A percentile compares a stretch with the other conserved stretches of the same genome.
These are phyloP conservation scores for Penicillium sp. DNA, from an alignment of 2,329 filamentous ascomycete species.

Conservation along the genomic window DNA sequence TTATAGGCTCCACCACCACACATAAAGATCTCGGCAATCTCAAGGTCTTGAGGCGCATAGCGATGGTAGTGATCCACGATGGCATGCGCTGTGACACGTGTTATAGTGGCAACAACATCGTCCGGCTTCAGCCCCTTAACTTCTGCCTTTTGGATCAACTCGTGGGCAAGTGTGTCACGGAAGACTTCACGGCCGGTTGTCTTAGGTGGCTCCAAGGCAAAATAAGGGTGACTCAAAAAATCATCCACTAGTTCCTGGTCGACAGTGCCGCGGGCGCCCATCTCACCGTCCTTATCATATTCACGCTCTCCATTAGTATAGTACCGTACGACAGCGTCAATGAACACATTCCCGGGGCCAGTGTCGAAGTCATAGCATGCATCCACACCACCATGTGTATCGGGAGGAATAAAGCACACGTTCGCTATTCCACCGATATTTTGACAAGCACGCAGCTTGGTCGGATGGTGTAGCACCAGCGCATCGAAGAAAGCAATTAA, in stretches of 20 bases:
- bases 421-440: slow-evolving; percentile 64
- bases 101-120: slow-evolving; percentile 60
- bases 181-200: slow-evolving; percentile 64
- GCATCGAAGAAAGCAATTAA: slow-evolving; percentile 61
- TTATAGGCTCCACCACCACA: slow-evolving; percentile 62
- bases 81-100: slow-evolving; percentile 60
- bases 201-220: slow-evolving; percentile 54
- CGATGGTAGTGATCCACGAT: slow-evolving; percentile 46
- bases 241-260: slow-evolving; percentile 55
- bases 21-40: slow-evolving; percentile 61
- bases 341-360: slow-evolving; percentile 58
- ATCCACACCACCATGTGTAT: slow-evolving; percentile 24
- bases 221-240: slow-evolving; percentile 55
- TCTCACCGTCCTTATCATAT: slow-evolving; percentile 55
- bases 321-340: slow-evolving; percentile 58
- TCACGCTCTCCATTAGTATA: slow-evolving; percentile 53
- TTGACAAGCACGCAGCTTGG: slow-evolving; percentile 59
- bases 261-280: slow-evolving; percentile 52
- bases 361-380: slow-evolving; percentile 56
- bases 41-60: slow-evolving; percentile 49
- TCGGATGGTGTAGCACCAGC: slow-evolving; percentile 57
- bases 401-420: slow-evolving; percentile 50
- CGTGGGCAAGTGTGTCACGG: slow-evolving; percentile 56
- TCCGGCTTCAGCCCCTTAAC: slow-evolving; percentile 48
- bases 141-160: slow-evolving; percentile 51